These are phyloP conservation scores for Teratosphaeria nubilosa DNA, from an alignment of 2,329 filamentous ascomycete genomes.

Conservation along the genomic window DNA sequence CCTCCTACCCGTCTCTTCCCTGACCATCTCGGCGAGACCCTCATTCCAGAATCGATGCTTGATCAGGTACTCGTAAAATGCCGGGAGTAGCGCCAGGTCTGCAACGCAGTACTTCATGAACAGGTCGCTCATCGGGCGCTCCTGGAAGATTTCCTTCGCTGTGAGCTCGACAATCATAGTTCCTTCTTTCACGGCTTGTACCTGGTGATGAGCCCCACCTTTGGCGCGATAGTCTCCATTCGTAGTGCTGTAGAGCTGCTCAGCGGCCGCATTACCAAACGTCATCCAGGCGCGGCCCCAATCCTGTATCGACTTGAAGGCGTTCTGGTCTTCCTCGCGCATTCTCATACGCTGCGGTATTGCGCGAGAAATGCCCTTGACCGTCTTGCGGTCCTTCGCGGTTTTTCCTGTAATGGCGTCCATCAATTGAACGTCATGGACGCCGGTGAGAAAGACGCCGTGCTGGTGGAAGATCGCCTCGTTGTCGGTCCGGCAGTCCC, in stretches of 20 bases:
- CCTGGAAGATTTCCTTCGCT: background rate
- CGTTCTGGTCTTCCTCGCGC: background rate
- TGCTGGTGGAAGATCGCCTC: background rate
- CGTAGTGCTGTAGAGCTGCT: background rate
- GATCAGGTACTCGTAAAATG: background rate
- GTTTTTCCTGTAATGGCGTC: background rate
- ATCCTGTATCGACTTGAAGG: background rate
- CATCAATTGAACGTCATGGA: background rate
- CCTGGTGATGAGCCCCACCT: no score
- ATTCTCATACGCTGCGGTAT: background rate
- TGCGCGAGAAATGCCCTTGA: background rate
- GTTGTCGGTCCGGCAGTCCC: background rate
- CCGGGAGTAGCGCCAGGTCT: background rate
- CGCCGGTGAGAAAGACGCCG: background rate
- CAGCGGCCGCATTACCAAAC: background rate
- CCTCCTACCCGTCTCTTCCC: background rate
- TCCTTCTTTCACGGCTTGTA: no score
- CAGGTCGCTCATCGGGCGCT: background rate
- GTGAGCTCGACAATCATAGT: background rate
- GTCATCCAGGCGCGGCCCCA: background rate
- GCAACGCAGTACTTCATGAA: background rate
- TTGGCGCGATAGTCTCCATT: background rate
- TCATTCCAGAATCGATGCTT: background rate
- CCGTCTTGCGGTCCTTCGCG: background rate
- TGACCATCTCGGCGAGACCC: background rate